phyloP scores from a whole-genome alignment of 352 stramenopile species.

The Saprolegnia diclina region DNA sequence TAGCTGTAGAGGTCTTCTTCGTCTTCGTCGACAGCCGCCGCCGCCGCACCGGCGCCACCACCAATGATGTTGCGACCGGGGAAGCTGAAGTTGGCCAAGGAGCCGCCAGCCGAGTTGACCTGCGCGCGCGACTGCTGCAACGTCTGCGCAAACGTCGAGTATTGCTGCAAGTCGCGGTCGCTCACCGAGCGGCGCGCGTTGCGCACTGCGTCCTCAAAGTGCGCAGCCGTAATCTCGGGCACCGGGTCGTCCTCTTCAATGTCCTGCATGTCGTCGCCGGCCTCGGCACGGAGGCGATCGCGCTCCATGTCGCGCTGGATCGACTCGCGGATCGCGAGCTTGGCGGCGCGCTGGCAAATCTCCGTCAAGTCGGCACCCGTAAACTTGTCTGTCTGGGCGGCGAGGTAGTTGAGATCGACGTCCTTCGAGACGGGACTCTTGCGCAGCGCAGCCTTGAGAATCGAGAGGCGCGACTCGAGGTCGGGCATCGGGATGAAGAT shows the following conservation, averaged over 20 bases:
- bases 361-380: constrained; percentile 99
- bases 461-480: constrained; percentile 93
- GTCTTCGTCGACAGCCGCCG: constrained; percentile 83
- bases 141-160: constrained; percentile 83
- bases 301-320: constrained; percentile 98
- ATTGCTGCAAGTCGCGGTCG: constrained; percentile 95
- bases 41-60: constrained; percentile 39
- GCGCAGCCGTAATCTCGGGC: constrained; percentile 89
- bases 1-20: constrained; percentile 98
- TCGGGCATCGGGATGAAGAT: constrained; percentile 97
- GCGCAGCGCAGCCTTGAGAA: constrained; percentile 94
- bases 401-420: constrained; percentile 96
- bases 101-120: constrained; percentile 88
- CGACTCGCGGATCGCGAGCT: constrained; percentile 98
- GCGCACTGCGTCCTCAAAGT: constrained; percentile 98
- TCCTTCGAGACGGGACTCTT: constrained; percentile 98
- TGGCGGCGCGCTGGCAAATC: constrained; percentile 99
- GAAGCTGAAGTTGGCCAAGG: constrained; percentile 97
- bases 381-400: constrained; percentile 97
- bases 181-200: constrained; percentile 96
- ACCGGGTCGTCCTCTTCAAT: constrained; percentile 96
- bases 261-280: constrained; percentile 88
- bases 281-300: constrained; percentile 90
- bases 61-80: constrained; percentile 63
- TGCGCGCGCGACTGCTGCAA: constrained; percentile 95